A percentile compares a stretch with the other conserved stretches of the same genome.
These are phyloP conservation scores for Evernia prunastri DNA, from an alignment of 495 filamentous ascomycete species.

Conservation along the genomic window DNA sequence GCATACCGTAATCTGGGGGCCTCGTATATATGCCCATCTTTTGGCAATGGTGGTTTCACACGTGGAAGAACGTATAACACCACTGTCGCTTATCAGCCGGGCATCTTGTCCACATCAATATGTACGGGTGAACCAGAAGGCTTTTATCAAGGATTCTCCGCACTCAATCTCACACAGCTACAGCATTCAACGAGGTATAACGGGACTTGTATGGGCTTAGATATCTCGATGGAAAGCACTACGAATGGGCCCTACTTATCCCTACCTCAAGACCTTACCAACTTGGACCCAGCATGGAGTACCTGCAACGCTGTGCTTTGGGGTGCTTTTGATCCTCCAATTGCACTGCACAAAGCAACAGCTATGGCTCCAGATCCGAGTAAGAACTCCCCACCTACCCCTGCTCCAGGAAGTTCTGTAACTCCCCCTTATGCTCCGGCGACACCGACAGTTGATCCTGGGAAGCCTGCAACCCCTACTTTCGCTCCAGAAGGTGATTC, in stretches of 20 bases:
- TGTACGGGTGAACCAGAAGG: not conserved
- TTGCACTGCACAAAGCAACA: not conserved
- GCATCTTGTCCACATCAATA: not conserved
- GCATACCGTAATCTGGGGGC: not conserved
- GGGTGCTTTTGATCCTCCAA: constrained; percentile 4
- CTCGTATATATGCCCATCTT: not conserved
- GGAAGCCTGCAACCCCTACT: not conserved
- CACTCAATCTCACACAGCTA: not conserved
- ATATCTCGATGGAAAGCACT: not conserved
- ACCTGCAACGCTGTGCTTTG: not conserved
- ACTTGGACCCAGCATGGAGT: not conserved
- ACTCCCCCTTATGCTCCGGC: not conserved
- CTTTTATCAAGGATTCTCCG: not conserved
- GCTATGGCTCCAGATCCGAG: not conserved
- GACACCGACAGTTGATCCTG: not conserved
- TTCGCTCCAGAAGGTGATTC: not conserved
- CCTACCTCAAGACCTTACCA: not conserved
- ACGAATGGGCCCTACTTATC: not conserved
- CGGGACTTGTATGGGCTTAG: not conserved
- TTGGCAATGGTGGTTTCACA: not conserved
- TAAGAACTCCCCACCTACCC: not conserved
- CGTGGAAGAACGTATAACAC: not conserved
- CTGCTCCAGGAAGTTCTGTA: not conserved
- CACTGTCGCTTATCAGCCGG: not conserved
- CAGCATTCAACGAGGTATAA: not conserved